Percentiles rank a stretch among this genome's conserved stretches.
Evolutionary conservation across 176 grass and related monocot genomes (phyloP).

Genomic region (Alopecurus myosuroides): DNA sequence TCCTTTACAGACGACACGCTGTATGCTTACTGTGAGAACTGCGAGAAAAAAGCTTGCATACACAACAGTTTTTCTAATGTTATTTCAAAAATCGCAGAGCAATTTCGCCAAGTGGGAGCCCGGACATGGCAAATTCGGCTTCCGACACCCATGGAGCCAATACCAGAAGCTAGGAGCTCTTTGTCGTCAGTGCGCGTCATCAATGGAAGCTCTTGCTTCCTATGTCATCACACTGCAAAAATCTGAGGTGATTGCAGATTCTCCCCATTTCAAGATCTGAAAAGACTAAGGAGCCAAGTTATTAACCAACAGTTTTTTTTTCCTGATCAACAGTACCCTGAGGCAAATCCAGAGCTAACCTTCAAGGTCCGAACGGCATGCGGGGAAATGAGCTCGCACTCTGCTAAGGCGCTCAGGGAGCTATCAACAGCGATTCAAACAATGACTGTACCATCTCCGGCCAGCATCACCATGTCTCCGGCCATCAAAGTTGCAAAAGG

Average conservation of each 20-base stretch:
- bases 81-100: constrained; percentile 37
- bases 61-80: neutral
- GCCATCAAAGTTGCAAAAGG: constrained; percentile 29
- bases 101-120: constrained; percentile 95
- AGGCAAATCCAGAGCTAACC: constrained; percentile 37
- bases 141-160: constrained; percentile 72
- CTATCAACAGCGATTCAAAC: constrained; percentile 47
- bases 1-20: neutral
- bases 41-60: neutral
- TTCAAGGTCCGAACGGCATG: constrained; percentile 43
- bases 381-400: constrained; percentile 60
- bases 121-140: constrained; percentile 64
- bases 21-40: neutral
- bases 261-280: neutral
- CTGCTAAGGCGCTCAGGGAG: constrained; percentile 59
- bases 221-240: constrained; percentile 54
- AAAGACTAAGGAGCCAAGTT: neutral
- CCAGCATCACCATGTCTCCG: constrained; percentile 38
- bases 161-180: constrained; percentile 78
- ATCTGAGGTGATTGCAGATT: constrained; percentile 32
- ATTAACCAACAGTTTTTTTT: neutral
- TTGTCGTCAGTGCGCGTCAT: constrained; percentile 71
- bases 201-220: constrained; percentile 70
- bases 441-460: constrained; percentile 37
- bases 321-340: constrained; percentile 34